Evolutionary conservation across 306 rosid species (phyloP).

Genomic region (Cucurbita maxima): DNA sequence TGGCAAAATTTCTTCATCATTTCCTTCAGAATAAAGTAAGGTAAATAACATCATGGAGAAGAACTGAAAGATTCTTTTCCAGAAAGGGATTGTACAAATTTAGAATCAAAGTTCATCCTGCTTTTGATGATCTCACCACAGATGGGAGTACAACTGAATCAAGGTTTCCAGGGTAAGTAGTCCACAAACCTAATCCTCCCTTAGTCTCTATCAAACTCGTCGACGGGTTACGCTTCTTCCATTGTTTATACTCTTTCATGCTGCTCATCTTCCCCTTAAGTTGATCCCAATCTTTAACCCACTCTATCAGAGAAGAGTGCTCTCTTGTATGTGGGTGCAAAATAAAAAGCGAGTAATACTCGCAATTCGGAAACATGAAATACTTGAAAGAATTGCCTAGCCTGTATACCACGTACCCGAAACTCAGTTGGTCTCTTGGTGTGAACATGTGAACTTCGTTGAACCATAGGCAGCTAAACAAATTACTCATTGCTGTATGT

Average conservation of each 20-base stretch:
- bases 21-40: not conserved
- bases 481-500: slow-evolving; percentile 55
- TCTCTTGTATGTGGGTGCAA: slow-evolving; percentile 96
- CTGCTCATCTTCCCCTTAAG: slow-evolving; percentile 31
- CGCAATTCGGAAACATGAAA: slow-evolving; percentile 91
- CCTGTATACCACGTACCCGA: slow-evolving; percentile 84
- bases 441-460: slow-evolving; percentile 94
- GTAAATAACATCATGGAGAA: not conserved
- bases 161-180: slow-evolving; percentile 74
- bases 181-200: slow-evolving; percentile 91
- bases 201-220: slow-evolving; percentile 57
- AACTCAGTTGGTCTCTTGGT: slow-evolving; percentile 96
- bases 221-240: slow-evolving; percentile 30
- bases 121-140: slow-evolving; percentile 73
- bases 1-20: not conserved
- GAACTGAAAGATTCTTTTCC: not conserved
- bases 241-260: slow-evolving; percentile 37
- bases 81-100: slow-evolving; percentile 6
- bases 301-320: slow-evolving; percentile 93
- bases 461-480: slow-evolving; percentile 98
- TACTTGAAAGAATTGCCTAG: slow-evolving; percentile 44
- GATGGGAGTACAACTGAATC: slow-evolving; percentile 51
- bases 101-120: slow-evolving; percentile 48
- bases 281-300: slow-evolving; percentile 74
- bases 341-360: slow-evolving; percentile 82